Conservation (phyloP, 129 eudicot species). For the Dittrichia graveolens region DNA sequence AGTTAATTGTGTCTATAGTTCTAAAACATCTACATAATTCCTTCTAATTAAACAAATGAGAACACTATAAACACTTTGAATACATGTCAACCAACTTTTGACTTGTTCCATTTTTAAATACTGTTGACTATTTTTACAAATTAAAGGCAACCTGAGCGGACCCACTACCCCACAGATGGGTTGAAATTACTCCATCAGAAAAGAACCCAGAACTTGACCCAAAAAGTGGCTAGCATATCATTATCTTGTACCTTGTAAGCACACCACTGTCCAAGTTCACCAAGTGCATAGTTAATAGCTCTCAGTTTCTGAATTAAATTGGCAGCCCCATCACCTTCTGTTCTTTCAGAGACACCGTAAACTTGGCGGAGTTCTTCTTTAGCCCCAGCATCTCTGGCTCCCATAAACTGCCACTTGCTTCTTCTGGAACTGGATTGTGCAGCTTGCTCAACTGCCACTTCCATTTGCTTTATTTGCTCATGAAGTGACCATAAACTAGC, state of each 20-base stretch:
- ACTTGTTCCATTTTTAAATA: not conserved
- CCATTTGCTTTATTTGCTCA: slow-evolving; percentile 94
- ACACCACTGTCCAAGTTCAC: slow-evolving; percentile 99
- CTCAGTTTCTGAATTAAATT: slow-evolving; percentile 90
- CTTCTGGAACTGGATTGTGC: slow-evolving; percentile 87
- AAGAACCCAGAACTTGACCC: not conserved
- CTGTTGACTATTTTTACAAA: too few relatives aligned
- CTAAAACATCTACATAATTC: not conserved
- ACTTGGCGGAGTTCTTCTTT: slow-evolving; percentile 96
- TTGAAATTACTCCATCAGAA: not conserved
- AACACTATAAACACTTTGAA: not conserved
- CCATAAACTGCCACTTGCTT: slow-evolving; percentile 99
- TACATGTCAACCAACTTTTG: not conserved
- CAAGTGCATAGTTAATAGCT: slow-evolving; percentile 95
- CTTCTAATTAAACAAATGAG: not conserved
- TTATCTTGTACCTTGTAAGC: slow-evolving; percentile 74
- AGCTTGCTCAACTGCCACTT: slow-evolving; percentile 85
- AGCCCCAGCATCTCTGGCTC: slow-evolving; percentile 99
- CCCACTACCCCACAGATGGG: not conserved
- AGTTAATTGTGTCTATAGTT: too few relatives aligned
- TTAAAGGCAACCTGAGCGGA: not conserved
- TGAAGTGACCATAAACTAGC: slow-evolving; percentile 92
- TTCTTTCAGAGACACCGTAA: slow-evolving; percentile 98
- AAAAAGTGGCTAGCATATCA: not conserved
- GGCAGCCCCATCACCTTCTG: slow-evolving; percentile 99